Percentiles rank a stretch among this genome's conserved stretches.
Conservation (phyloP, 108 stramenopile genomes). For the Seminavis robusta region DNA sequence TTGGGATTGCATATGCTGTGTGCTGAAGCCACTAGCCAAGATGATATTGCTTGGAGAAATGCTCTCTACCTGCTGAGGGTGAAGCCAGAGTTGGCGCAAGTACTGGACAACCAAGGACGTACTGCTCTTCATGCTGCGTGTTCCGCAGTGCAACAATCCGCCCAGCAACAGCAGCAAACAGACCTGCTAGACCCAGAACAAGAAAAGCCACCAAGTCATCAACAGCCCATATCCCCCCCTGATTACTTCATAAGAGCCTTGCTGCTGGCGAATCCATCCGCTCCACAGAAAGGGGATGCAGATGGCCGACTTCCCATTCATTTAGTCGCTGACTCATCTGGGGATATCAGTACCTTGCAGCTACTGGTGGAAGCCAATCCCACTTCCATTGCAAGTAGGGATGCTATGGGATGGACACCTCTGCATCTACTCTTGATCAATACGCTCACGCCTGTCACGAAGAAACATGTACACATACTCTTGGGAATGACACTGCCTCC, state of each 20-base stretch:
- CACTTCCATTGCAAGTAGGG: conserved; percentile 27
- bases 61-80: conserved; percentile 31
- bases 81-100: conserved; percentile 29
- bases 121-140: too few species aligned
- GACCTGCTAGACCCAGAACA: too few species aligned
- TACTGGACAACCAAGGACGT: too few species aligned
- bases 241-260: conserved; percentile 31
- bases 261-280: conserved; percentile 23
- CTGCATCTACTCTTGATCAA: conserved; percentile 39
- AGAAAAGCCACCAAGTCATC: too few species aligned
- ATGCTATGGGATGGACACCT: conserved; percentile 39
- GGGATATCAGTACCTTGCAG: conserved; percentile 31
- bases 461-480: conserved; percentile 31
- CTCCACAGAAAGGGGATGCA: conserved; percentile 18
- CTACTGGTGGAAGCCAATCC: conserved; percentile 47
- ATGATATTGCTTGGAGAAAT: conserved; percentile 44
- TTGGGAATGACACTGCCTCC: conserved; percentile 23
- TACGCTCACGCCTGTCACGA: conserved; percentile 17
- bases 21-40: conserved; percentile 25
- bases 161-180: too few species aligned
- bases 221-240: too few species aligned
- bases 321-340: conserved; percentile 35
- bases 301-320: conserved; percentile 49
- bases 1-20: conserved; percentile 43
- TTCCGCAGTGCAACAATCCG: too few species aligned